A percentile compares a stretch with the other conserved stretches of the same genome.
phyloP scores from a whole-genome alignment of 345 rosid species.

The Stellera chamaejasme region DNA sequence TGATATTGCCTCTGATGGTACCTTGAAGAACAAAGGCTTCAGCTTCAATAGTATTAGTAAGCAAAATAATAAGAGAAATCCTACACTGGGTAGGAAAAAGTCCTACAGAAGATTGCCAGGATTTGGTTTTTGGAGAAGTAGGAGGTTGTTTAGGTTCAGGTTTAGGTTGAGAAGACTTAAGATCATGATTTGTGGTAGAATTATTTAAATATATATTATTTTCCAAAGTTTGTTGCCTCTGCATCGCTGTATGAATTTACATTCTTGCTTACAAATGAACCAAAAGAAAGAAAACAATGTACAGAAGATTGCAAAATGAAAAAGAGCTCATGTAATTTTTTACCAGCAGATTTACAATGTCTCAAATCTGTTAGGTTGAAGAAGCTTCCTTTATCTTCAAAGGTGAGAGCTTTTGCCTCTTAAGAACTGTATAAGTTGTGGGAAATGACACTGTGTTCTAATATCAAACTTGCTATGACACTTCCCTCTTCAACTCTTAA shows the following conservation, averaged over 20 bases:
- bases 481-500: slow-evolving; percentile 55
- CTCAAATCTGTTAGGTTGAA: not conserved
- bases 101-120: slow-evolving; percentile 42
- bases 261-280: not conserved
- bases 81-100: slow-evolving; percentile 32
- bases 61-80: not conserved
- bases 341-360: not conserved
- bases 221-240: too few relatives aligned
- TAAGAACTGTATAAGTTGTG: slow-evolving; percentile 15
- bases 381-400: not conserved
- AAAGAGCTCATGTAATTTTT: not conserved
- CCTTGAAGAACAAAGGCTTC: slow-evolving; percentile 11
- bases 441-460: slow-evolving; percentile 50
- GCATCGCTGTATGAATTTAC: not conserved
- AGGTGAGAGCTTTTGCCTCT: not conserved
- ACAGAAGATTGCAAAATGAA: not conserved
- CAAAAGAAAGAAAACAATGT: not conserved
- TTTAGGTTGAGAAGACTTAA: slow-evolving; percentile 28
- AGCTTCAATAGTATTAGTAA: slow-evolving; percentile 1
- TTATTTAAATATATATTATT: slow-evolving; percentile 1
- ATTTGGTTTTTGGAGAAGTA: slow-evolving; percentile 23
- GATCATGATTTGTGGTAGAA: slow-evolving; percentile 38
- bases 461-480: slow-evolving; percentile 39
- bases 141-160: slow-evolving; percentile 22
- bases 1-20: slow-evolving; percentile 21